These are phyloP conservation scores for Smallanthus sonchifolius DNA, from an alignment of 129 eudicot species.

Conservation along the genomic window DNA sequence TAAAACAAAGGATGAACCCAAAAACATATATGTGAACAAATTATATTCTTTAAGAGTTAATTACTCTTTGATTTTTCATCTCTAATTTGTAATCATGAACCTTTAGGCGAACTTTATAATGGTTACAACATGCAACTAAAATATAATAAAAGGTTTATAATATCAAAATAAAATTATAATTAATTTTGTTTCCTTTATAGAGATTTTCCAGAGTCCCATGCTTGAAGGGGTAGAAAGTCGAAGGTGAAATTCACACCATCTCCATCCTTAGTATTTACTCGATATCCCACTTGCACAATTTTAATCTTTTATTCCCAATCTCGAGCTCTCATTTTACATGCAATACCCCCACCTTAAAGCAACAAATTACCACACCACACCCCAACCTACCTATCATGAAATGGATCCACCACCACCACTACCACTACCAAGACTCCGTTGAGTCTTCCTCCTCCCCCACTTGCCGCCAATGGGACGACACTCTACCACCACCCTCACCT, in stretches of 20 bases:
- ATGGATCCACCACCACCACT: not conserved
- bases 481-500: not conserved
- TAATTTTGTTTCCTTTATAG: no score
- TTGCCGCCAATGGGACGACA: not conserved
- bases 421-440: not conserved
- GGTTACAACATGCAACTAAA: no score
- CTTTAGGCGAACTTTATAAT: no score
- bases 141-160: no score
- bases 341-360: not conserved
- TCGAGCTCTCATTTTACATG: not conserved
- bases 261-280: no score
- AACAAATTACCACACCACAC: not conserved
- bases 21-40: no score
- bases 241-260: not conserved
- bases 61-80: no score
- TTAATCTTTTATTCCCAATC: not conserved
- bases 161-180: no score
- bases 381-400: not conserved
- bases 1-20: no score
- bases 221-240: not conserved
- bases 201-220: no score
- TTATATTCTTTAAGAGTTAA: no score
- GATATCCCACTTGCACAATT: not conserved
- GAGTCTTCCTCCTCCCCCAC: not conserved
- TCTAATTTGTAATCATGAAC: no score